Conservation (phyloP, 345 rosid genomes). For the Viola odorata region DNA sequence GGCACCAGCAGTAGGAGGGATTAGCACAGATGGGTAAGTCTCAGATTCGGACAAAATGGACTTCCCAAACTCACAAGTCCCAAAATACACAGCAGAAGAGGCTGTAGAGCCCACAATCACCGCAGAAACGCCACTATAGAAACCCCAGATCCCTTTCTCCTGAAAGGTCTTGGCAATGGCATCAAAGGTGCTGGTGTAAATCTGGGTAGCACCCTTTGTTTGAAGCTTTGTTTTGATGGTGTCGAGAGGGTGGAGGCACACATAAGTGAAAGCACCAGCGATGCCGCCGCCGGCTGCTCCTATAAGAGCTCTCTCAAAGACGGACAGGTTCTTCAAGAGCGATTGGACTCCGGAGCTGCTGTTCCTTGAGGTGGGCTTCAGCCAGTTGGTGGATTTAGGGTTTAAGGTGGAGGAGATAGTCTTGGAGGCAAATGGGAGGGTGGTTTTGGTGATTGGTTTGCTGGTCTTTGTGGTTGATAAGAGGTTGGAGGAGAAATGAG, state of each 20-base stretch:
- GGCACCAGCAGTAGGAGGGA: slow-evolving; percentile 95
- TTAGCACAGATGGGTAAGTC: slow-evolving; percentile 58
- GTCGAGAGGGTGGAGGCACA: slow-evolving; percentile 78
- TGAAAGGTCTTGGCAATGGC: slow-evolving; percentile 71
- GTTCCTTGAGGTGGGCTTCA: slow-evolving; percentile 44
- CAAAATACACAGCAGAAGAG: slow-evolving; percentile 85
- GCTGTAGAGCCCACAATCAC: slow-evolving; percentile 86
- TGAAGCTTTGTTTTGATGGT: slow-evolving; percentile 88
- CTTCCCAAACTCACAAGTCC: slow-evolving; percentile 94
- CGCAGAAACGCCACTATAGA: slow-evolving; percentile 87
- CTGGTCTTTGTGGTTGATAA: neutral
- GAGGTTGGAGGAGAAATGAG: slow-evolving; percentile 12
- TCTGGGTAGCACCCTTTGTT: slow-evolving; percentile 74
- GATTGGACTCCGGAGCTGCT: slow-evolving; percentile 39
- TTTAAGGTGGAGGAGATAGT: slow-evolving; percentile 35
- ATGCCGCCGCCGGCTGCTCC: slow-evolving; percentile 86
- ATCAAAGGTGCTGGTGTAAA: slow-evolving; percentile 59
- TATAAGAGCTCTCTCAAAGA: slow-evolving; percentile 69
- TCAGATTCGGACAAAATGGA: slow-evolving; percentile 60
- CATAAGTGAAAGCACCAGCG: slow-evolving; percentile 90
- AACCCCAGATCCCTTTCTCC: slow-evolving; percentile 70
- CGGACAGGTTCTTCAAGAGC: slow-evolving; percentile 61
- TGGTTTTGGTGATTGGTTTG: slow-evolving; percentile 6
- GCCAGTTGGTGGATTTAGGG: slow-evolving; percentile 30
- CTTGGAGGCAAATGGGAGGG: slow-evolving; percentile 40